Evolutionary conservation across 148 eudicot species (phyloP), one percentile per base, ranked within the genome.

Genomic region (Linanthus parryae): DNA sequence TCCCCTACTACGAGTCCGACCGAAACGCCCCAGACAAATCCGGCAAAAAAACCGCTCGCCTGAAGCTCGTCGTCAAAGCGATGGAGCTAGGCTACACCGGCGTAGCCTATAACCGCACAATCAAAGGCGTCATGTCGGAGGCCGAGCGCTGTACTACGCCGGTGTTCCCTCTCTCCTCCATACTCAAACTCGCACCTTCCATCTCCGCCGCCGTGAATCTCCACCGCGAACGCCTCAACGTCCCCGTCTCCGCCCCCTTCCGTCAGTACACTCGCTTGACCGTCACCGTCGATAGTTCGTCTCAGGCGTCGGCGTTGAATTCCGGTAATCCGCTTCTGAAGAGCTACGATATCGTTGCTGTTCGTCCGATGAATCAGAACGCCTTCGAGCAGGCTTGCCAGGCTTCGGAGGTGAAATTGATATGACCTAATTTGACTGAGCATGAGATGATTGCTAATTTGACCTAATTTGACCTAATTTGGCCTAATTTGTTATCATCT

Each of bases 261-360:
- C 77, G 94, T 7, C 96, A 87, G 78, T 87, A 87, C 57, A 73
- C 81, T 13, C 75, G 98, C 1, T 9, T 87, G 19, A 92, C 98
- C 0, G 81, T 92, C 35, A 13, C 59, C 0, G 88, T 87, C 3
- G 94, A 83, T 27, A 53, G 52, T 16, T 28, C 73, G 0, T 25
- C 78, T 18, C 96, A 87, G 33, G 78, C 68, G 0, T 63, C 85
- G 19, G 81, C 85, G 4, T 74, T 92, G 41, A 92, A 92, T 62
- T 70, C 88, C 4, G 94, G 80, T 0, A 87, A 81, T 63, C 79
- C 90, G 29, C 57, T 92, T 23, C 65, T 92, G 10, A 84, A 73
- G 75, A 81, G 74, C 33, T 92, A 87, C 20, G 98, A 92, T 73
- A 54, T 87, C 35, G 79, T 92, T 10, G 90, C 96, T 24, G 96